Conservation (phyloP, 2,329 filamentous ascomycete species). For the Pyrenophora graminea region DNA sequence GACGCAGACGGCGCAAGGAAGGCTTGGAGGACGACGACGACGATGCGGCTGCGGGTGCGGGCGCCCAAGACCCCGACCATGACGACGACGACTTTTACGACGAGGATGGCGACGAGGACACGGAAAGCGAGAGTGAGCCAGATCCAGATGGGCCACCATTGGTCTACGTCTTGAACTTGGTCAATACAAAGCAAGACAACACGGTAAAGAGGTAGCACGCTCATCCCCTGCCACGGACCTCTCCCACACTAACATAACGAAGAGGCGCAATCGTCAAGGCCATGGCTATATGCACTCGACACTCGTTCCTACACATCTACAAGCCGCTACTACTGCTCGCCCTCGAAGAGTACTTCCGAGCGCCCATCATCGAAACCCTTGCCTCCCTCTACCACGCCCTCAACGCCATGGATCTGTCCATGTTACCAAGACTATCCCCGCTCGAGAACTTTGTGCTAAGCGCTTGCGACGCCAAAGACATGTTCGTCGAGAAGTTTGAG, state of each 20-base stretch:
- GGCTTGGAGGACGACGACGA: constrained; percentile 48
- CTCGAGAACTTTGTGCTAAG: constrained; percentile 87
- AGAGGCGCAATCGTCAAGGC: constrained; percentile 95
- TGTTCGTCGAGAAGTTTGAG: constrained; percentile 98
- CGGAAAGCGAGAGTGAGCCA: constrained; percentile 58
- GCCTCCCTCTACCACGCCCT: constrained; percentile 88
- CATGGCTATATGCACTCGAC: constrained; percentile 97
- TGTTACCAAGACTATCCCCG: constrained; percentile 83
- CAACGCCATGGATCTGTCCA: constrained; percentile 93
- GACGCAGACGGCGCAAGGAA: constrained; percentile 51
- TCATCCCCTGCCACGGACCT: background rate
- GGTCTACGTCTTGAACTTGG: constrained; percentile 95
- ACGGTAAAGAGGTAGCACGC: constrained; percentile 69
- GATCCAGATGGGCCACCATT: constrained; percentile 81
- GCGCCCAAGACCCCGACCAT: constrained; percentile 37
- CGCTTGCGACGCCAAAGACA: constrained; percentile 88
- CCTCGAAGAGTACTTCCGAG: constrained; percentile 95
- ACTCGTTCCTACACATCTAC: constrained; percentile 98
- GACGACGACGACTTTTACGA: constrained; percentile 38
- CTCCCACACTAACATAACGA: constrained; percentile 17
- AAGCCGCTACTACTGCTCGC: constrained; percentile 93
- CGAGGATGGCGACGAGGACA: constrained; percentile 54
- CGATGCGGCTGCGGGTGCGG: constrained; percentile 9
- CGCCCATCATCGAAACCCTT: constrained; percentile 83
- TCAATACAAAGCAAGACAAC: constrained; percentile 97